A percentile compares a stretch with the other conserved stretches of the same genome.
Conservation (phyloP, 768 basidiomycete genomes). For the Psilocybe sp. region DNA sequence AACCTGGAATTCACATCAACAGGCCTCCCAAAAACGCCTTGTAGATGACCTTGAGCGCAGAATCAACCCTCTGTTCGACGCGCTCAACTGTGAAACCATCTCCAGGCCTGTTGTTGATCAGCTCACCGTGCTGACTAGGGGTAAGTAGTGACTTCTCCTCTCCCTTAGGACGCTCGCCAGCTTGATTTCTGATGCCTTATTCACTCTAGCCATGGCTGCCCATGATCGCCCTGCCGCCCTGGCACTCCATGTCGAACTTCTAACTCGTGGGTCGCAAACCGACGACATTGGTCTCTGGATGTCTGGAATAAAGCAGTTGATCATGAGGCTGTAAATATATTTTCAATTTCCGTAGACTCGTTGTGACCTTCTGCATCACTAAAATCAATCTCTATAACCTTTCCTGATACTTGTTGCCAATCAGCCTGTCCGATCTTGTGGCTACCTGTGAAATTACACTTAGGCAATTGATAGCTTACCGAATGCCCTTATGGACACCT, state of each 20-base stretch:
- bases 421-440: no score
- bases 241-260: conserved; percentile 80
- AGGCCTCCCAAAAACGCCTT: conserved; percentile 83
- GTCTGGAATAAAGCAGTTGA: conserved; percentile 88
- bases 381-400: no score
- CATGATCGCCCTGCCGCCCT: conserved; percentile 77
- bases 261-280: conserved; percentile 75
- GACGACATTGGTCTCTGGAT: conserved; percentile 87
- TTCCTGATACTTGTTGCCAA: no score
- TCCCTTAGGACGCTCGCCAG: not conserved
- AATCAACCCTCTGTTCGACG: conserved; percentile 84
- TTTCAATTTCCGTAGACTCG: conserved; percentile 3
- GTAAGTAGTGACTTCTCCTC: conserved; percentile 37
- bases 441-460: no score
- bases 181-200: conserved; percentile 2
- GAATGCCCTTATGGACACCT: no score
- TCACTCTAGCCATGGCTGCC: conserved; percentile 67
- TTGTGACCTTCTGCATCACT: no score
- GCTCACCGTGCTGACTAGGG: conserved; percentile 67
- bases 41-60: conserved; percentile 86
- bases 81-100: conserved; percentile 85
- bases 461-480: no score
- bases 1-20: conserved; percentile 3
- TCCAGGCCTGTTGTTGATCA: conserved; percentile 70
- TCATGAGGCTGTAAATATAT: conserved; percentile 55